Conservation (phyloP, 2,329 filamentous ascomycete genomes). For the Fusarium luffae region DNA sequence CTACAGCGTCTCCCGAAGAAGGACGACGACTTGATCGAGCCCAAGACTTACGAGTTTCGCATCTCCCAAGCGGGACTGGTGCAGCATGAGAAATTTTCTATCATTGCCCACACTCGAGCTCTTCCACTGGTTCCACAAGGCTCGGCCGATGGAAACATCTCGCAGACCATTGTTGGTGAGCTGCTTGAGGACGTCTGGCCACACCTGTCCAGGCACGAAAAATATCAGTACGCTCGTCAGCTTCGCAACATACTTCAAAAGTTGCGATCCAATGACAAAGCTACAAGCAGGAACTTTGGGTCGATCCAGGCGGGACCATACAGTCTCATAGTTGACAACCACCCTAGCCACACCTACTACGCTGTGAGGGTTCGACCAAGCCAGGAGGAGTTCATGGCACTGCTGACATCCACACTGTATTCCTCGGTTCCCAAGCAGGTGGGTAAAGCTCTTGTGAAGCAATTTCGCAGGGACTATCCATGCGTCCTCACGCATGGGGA, state of each 20-base stretch:
- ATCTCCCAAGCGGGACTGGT: constrained; percentile 39
- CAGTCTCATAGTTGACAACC: constrained; percentile 46
- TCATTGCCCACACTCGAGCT: constrained; percentile 15
- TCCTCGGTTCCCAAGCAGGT: constrained; percentile 42
- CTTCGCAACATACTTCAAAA: constrained; percentile 43
- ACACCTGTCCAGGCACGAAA: constrained; percentile 33
- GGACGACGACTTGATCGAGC: background rate
- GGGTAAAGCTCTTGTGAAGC: constrained; percentile 31
- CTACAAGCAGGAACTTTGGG: background rate
- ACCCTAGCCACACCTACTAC: constrained; percentile 46
- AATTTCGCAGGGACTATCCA: constrained; percentile 29
- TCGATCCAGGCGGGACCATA: constrained; percentile 42
- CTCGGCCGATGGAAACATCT: constrained; percentile 14
- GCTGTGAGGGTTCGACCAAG: constrained; percentile 37
- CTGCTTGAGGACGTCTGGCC: constrained; percentile 48
- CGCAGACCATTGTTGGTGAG: constrained; percentile 35
- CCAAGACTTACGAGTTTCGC: constrained; percentile 22
- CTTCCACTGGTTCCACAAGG: constrained; percentile 25
- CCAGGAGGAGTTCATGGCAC: constrained; percentile 40
- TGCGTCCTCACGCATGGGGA: constrained; percentile 43
- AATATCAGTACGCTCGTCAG: constrained; percentile 42
- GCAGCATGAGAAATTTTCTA: constrained; percentile 32
- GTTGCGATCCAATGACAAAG: constrained; percentile 31
- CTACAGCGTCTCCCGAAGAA: constrained; percentile 15
- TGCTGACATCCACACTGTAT: constrained; percentile 44